Conservation (phyloP, 306 rosid species). For the Malus sylvestris region DNA sequence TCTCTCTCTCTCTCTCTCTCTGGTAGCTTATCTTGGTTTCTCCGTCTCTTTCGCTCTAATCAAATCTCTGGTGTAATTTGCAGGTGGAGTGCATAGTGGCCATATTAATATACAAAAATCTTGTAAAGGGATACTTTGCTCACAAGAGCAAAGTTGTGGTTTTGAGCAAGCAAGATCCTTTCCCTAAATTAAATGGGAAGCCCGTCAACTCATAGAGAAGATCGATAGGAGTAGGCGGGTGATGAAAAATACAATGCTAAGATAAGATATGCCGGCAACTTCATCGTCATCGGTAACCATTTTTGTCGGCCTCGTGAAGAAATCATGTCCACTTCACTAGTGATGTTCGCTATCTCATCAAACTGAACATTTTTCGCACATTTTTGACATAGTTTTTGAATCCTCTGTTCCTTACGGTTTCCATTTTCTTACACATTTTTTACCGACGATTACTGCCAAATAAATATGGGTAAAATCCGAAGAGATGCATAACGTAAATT, state of each 20-base stretch:
- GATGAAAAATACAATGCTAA: background rate
- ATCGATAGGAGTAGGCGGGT: background rate
- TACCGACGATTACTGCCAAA: background rate
- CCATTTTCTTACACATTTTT: background rate
- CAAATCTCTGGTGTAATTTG: slow-evolving; percentile 21
- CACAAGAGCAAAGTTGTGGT: slow-evolving; percentile 96
- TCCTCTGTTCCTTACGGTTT: background rate
- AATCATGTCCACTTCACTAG: background rate
- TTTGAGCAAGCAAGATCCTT: slow-evolving; percentile 93
- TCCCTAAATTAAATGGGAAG: slow-evolving; percentile 82
- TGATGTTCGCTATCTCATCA: background rate
- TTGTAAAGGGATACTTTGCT: slow-evolving; percentile 85
- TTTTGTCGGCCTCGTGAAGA: background rate
- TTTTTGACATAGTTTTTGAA: no score
- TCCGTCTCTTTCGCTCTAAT: background rate
- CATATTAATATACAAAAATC: slow-evolving; percentile 75
- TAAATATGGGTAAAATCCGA: background rate
- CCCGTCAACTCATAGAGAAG: slow-evolving; percentile 59
- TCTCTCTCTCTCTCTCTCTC: background rate
- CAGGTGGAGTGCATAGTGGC: slow-evolving; percentile 98
- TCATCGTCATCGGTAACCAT: background rate
- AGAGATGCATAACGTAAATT: background rate
- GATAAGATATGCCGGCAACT: background rate
- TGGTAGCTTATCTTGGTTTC: background rate
- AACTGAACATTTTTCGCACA: no score